Base-by-base conservation (phyloP, 371 early-diverging fungal species). In the Mucor mucedo region DNA sequence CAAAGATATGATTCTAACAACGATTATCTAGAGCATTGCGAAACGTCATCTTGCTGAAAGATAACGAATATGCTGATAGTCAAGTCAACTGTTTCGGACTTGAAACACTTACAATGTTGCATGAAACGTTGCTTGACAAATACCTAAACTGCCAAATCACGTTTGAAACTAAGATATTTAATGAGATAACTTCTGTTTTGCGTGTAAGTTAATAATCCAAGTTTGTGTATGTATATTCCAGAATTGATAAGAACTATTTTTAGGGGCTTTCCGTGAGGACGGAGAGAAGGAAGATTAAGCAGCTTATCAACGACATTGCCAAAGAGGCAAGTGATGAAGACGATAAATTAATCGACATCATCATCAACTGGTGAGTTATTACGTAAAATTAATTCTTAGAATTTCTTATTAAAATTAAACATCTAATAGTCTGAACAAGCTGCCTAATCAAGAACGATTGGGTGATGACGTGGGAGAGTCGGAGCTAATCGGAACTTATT, bases 351-450 rank as follows among this genome's bases (percentile, higher is more conserved):
- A 21, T 21, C 21, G 21, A 21, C 21, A 21, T 21, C 21, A 39
- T 65, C 33, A 59, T 60, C 47, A 65, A 65, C 28, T 65, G 60
- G 49, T 60, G 60, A 65, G 32, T 65, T 3, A 55, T 59, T 55
- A 65, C 58, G 58, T 56, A 40, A 58, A 53, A 52, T 38, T 59
- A 40, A 54, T 47, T 47, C 54, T 65, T 58, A 30, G 39, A 65
- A 65, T 40, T 65, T 13, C 29, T 59, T 65, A 54, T 21, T 58
- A 33, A 59, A 42, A 59, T 42, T 65, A 49, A 55, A 53, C 47
- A 60, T 65, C 42, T 49, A 60, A 65, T 48, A 65, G 40, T 28
- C 60, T 59, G 32, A 66, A 66, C 29, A 60, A 60, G 52, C 61
- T 66, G 14, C 56, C 66, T 27, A 10, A 2, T 42, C 58, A 61